Conservation (phyloP, 129 eudicot species). For the Ambrosia trifida region DNA sequence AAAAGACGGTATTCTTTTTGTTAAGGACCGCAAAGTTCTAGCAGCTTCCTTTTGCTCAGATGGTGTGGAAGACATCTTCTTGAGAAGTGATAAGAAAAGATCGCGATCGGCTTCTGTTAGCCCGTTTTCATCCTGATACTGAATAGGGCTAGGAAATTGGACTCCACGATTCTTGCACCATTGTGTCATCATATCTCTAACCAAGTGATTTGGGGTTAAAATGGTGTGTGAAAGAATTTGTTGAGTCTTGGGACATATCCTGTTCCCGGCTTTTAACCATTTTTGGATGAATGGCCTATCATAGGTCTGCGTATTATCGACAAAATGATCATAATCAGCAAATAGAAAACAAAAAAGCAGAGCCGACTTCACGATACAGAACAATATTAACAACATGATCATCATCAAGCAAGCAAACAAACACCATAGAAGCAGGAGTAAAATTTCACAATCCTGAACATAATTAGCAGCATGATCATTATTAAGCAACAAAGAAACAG, state of each 20-base stretch:
- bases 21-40: constrained; percentile 61
- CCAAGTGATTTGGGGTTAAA: constrained; percentile 76
- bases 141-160: constrained; percentile 51
- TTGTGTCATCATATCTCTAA: constrained; percentile 73
- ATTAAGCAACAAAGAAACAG: too few relatives aligned
- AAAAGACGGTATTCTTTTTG: constrained; percentile 76
- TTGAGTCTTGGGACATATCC: constrained; percentile 82
- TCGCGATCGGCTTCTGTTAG: constrained; percentile 59
- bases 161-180: constrained; percentile 82
- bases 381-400: constrained; percentile 5
- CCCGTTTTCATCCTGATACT: constrained; percentile 49
- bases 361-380: background rate
- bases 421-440: background rate
- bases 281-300: constrained; percentile 84
- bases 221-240: constrained; percentile 89
- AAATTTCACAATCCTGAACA: background rate
- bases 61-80: constrained; percentile 67
- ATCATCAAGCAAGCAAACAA: background rate
- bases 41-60: constrained; percentile 89
- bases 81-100: constrained; percentile 54
- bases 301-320: constrained; percentile 64
- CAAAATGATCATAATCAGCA: constrained; percentile 8
- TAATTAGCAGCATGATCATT: too few relatives aligned
- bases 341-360: background rate
- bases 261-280: constrained; percentile 86